Conservation (phyloP, 2,329 filamentous ascomycete species). For the Cytospora piceicola region DNA sequence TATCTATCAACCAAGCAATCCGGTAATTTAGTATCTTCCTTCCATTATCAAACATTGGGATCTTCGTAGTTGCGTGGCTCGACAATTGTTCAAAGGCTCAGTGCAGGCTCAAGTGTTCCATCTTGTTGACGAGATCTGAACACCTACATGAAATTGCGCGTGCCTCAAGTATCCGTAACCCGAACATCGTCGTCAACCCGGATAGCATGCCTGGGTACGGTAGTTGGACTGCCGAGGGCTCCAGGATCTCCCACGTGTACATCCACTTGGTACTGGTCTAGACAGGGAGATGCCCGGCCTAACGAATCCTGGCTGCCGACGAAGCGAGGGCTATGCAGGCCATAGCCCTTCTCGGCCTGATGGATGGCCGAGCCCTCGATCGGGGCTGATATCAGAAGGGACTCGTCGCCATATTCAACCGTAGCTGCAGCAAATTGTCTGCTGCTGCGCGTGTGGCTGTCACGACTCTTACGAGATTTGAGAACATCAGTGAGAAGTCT, state of each 20-base stretch:
- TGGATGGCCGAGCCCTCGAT: background rate
- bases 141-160: no score
- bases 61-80: background rate
- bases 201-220: background rate
- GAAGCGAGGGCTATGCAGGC: background rate
- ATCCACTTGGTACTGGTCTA: background rate
- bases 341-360: background rate
- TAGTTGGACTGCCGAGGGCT: background rate
- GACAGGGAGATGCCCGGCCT: background rate
- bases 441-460: background rate
- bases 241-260: background rate
- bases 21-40: no score
- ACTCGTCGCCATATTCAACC: background rate
- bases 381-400: background rate
- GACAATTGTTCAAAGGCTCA: no score
- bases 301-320: background rate
- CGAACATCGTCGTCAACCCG: conserved; percentile 1
- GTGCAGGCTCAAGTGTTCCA: no score
- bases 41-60: no score
- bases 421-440: background rate
- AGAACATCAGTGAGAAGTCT: background rate
- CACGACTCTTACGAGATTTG: background rate
- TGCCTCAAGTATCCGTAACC: background rate
- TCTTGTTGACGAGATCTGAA: no score
- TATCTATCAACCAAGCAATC: no score